These are phyloP conservation scores for Psilocybe sp. DNA, from an alignment of 768 basidiomycete genomes.

Conservation along the genomic window DNA sequence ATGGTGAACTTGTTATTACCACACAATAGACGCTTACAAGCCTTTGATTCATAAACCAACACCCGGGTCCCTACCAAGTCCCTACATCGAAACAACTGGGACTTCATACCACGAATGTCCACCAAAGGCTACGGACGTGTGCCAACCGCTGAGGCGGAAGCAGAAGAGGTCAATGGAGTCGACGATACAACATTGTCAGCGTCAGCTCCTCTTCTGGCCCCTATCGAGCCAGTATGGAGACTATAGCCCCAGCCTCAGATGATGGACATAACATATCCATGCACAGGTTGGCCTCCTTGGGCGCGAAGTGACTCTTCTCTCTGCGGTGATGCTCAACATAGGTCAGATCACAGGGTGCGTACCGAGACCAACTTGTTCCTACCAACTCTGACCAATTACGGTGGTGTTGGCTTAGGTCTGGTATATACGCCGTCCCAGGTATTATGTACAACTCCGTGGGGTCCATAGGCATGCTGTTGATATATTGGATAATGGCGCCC, in stretches of 20 bases:
- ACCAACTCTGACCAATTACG: background rate
- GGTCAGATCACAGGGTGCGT: conserved; percentile 32
- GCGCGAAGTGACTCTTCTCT: conserved; percentile 29
- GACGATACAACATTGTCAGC: no score
- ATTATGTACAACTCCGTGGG: conserved; percentile 33
- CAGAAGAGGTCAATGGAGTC: no score
- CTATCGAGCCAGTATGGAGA: no score
- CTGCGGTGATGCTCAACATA: conserved; percentile 33
- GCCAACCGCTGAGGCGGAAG: no score
- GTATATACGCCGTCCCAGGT: conserved; percentile 35
- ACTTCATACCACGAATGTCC: no score
- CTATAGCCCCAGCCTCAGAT: background rate
- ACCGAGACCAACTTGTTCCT: background rate
- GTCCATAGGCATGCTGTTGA: conserved; percentile 29
- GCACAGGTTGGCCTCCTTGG: conserved; percentile 28
- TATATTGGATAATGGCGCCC: conserved; percentile 30
- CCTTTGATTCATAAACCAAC: no score
- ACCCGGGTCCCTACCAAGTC: no score
- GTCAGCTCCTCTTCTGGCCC: no score
- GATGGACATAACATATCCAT: background rate
- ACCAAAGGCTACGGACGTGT: no score
- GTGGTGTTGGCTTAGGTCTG: conserved; percentile 20
- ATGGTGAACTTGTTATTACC: conserved; percentile 1
- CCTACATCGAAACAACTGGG: no score
- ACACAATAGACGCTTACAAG: no score